Conservation (phyloP, 257 asterid genomes). For the Hygrophila difformis region DNA sequence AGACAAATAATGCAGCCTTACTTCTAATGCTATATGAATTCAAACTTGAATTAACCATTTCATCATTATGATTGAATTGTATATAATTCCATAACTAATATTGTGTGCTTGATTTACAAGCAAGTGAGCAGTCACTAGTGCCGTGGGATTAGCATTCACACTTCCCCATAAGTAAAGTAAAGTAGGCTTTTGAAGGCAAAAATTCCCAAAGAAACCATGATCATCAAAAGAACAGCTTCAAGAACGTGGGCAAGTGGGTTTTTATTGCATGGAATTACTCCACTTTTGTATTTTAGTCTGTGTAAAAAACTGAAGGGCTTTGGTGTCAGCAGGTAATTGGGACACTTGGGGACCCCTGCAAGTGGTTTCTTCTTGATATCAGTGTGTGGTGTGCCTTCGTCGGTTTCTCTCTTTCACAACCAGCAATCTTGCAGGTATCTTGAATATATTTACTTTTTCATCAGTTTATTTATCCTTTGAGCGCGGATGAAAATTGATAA, state of each 20-base stretch:
- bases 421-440: background rate
- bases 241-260: slow-evolving; percentile 37
- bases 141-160: background rate
- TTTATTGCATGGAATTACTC: slow-evolving; percentile 31
- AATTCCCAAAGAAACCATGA: slow-evolving; percentile 17
- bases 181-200: slow-evolving; percentile 1
- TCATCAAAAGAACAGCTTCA: slow-evolving; percentile 32
- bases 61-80: too few species aligned
- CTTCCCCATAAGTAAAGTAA: background rate
- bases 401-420: slow-evolving; percentile 7
- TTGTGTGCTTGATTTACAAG: too few species aligned
- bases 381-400: slow-evolving; percentile 14
- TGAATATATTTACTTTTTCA: too few species aligned
- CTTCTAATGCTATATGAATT: too few species aligned
- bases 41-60: too few species aligned
- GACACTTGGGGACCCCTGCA: slow-evolving; percentile 18
- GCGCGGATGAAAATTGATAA: too few species aligned
- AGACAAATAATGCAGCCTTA: slow-evolving; percentile 15
- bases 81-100: too few species aligned
- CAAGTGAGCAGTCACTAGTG: too few species aligned
- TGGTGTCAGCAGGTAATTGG: slow-evolving; percentile 16
- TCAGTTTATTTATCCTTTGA: too few species aligned
- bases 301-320: slow-evolving; percentile 3
- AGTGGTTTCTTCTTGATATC: slow-evolving; percentile 18
- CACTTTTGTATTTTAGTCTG: background rate